phyloP scores from a whole-genome alignment of 2,329 filamentous ascomycete species.

The Aspergillus felis region DNA sequence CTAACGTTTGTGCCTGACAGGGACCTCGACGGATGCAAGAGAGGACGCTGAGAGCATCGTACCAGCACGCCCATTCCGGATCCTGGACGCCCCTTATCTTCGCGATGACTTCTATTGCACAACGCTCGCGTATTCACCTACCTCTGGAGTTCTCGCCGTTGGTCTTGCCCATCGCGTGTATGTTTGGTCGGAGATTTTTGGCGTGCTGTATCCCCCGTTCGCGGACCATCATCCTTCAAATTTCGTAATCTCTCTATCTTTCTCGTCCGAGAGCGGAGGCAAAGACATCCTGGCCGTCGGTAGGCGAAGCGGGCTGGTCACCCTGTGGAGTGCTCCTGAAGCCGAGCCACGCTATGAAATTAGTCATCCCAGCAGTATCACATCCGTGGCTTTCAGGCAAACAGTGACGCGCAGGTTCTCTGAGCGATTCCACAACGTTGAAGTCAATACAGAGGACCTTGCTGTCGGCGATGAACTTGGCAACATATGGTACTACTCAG shows the following conservation, averaged over 20 bases:
- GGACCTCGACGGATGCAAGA: constrained; percentile 15
- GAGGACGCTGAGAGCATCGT: constrained; percentile 45
- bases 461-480: constrained; percentile 82
- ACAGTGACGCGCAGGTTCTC: constrained; percentile 50
- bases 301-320: constrained; percentile 70
- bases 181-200: constrained; percentile 76
- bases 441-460: constrained; percentile 72
- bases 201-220: constrained; percentile 59
- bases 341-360: constrained; percentile 68
- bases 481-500: constrained; percentile 78
- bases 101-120: constrained; percentile 96
- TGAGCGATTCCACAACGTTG: constrained; percentile 43
- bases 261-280: constrained; percentile 73
- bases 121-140: constrained; percentile 76
- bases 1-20: constrained; percentile 21
- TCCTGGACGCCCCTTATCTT: constrained; percentile 83
- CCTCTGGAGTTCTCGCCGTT: constrained; percentile 73
- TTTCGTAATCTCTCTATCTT: constrained; percentile 79
- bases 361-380: constrained; percentile 66
- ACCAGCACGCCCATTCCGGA: constrained; percentile 73
- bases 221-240: constrained; percentile 46
- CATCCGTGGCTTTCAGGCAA: constrained; percentile 79
- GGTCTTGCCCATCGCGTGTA: constrained; percentile 77
- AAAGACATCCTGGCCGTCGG: constrained; percentile 82
- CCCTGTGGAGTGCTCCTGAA: constrained; percentile 69